These are phyloP conservation scores for Cryptococcus sp. DNA, from an alignment of 1,284 basidiomycete species.

Conservation along the genomic window DNA sequence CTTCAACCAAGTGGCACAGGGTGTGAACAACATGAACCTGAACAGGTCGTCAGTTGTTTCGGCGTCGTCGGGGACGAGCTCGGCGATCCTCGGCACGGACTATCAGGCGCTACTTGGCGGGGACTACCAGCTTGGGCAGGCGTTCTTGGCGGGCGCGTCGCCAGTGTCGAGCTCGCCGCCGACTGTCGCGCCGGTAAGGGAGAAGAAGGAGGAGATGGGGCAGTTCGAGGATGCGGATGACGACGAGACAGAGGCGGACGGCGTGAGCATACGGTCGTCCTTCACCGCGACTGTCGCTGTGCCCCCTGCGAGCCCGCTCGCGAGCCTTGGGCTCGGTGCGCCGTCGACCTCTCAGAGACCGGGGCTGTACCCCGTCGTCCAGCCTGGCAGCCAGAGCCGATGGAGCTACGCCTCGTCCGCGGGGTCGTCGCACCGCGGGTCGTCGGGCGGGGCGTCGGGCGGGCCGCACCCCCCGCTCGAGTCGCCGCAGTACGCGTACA, in stretches of 20 bases:
- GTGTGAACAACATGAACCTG: slow-evolving; percentile 55
- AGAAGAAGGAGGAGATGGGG: slow-evolving; percentile 21
- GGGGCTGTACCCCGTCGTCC: slow-evolving; percentile 26
- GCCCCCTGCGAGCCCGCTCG: slow-evolving; percentile 28
- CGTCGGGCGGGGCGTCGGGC: slow-evolving; percentile 19
- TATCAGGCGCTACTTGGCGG: slow-evolving; percentile 39
- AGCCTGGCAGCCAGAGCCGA: slow-evolving; percentile 20
- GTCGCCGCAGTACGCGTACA: slow-evolving; percentile 16
- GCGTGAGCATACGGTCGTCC: slow-evolving; percentile 27
- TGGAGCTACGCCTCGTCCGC: slow-evolving; percentile 39
- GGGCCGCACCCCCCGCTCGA: slow-evolving; percentile 22
- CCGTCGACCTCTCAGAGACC: slow-evolving; percentile 26
- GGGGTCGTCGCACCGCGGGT: slow-evolving; percentile 25
- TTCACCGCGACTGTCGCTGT: slow-evolving; percentile 16
- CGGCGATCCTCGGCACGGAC: slow-evolving; percentile 37
- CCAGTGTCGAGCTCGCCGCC: slow-evolving; percentile 13
- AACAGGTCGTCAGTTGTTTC: slow-evolving; percentile 51
- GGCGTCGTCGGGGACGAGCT: slow-evolving; percentile 42
- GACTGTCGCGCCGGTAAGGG: slow-evolving; percentile 11
- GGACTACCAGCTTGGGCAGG: slow-evolving; percentile 41
- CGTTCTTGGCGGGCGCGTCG: slow-evolving; percentile 29
- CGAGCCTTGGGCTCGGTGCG: slow-evolving; percentile 38
- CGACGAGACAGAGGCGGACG: slow-evolving; percentile 48
- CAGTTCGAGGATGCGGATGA: slow-evolving; percentile 59
- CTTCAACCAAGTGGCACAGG: slow-evolving; percentile 58